Evolutionary conservation across 352 stramenopile genomes (phyloP).

Genomic region (Phytophthora quininea): DNA sequence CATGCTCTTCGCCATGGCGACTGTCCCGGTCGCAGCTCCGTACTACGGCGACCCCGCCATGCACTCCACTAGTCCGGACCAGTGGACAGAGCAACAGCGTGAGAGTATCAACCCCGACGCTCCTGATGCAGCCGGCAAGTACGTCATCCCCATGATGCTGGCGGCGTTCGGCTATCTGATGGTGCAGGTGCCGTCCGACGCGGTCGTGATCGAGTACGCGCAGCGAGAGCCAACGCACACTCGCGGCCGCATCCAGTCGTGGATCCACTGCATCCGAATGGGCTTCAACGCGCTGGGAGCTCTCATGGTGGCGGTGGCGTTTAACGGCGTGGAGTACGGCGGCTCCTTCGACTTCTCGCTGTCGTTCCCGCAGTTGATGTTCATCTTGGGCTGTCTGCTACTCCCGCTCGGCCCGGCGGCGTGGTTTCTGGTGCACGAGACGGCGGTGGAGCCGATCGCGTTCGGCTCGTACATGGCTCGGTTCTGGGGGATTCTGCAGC

Average conservation of each 20-base stretch:
- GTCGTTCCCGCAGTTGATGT: constrained; percentile 37
- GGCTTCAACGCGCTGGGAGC: constrained; percentile 19
- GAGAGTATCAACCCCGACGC: constrained; percentile 29
- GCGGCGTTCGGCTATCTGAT: constrained; percentile 52
- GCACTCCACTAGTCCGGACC: constrained; percentile 10
- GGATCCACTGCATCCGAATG: constrained; percentile 38
- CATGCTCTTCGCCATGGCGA: constrained; percentile 41
- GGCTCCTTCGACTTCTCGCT: constrained; percentile 46
- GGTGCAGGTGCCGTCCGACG: constrained; percentile 43
- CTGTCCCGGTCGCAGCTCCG: constrained; percentile 21
- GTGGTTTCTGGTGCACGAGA: constrained; percentile 19
- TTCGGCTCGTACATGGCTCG: constrained; percentile 6
- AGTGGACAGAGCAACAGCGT: constrained; percentile 12
- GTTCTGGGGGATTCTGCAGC: constrained; percentile 17
- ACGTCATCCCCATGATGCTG: constrained; percentile 56
- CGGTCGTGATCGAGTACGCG: constrained; percentile 44
- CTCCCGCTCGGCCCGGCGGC: constrained; percentile 4
- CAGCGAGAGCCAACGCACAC: constrained; percentile 34
- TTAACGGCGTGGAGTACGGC: constrained; percentile 55
- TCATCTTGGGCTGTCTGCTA: constrained; percentile 16
- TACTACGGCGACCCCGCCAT: constrained; percentile 39
- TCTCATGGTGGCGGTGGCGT: constrained; percentile 27
- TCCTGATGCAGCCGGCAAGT: constrained; percentile 29
- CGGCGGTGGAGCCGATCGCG: neutral
- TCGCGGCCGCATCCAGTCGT: constrained; percentile 26